Conservation (phyloP, 2,329 filamentous ascomycete species). For the Pyrenochaeta sp. region DNA sequence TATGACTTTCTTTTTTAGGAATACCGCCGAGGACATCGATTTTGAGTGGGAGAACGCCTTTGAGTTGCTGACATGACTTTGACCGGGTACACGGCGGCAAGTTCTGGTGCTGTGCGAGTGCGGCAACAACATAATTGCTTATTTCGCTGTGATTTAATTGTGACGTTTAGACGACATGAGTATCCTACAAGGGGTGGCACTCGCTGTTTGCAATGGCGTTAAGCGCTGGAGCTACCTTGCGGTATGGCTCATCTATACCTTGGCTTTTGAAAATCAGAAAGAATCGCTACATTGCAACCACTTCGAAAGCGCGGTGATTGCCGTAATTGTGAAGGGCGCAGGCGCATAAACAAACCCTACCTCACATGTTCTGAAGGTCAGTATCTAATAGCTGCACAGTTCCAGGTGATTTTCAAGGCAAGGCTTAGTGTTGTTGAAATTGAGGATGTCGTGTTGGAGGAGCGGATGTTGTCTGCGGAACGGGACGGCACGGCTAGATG, state of each 20-base stretch:
- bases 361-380: too few relatives aligned
- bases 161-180: conserved; percentile 10
- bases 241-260: conserved; percentile 1
- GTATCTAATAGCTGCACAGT: too few relatives aligned
- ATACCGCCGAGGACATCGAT: not conserved
- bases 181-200: conserved; percentile 10
- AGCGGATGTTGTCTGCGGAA: too few relatives aligned
- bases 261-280: not conserved
- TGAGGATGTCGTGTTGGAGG: too few relatives aligned
- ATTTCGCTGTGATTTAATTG: conserved; percentile 11
- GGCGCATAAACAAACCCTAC: too few relatives aligned
- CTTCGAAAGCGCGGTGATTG: too few relatives aligned
- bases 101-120: not conserved
- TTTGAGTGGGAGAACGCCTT: not conserved
- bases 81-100: not conserved
- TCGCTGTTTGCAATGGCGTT: not conserved
- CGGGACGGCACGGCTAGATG: not conserved
- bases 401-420: too few relatives aligned
- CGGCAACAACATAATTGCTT: conserved; percentile 9
- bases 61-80: not conserved
- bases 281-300: not conserved
- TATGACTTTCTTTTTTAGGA: not conserved
- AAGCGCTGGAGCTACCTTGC: conserved; percentile 5
- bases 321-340: too few relatives aligned
- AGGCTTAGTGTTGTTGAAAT: too few relatives aligned